Conservation (phyloP, 805 yeast species). For the Hemisphaericaspora nanyangensis region DNA sequence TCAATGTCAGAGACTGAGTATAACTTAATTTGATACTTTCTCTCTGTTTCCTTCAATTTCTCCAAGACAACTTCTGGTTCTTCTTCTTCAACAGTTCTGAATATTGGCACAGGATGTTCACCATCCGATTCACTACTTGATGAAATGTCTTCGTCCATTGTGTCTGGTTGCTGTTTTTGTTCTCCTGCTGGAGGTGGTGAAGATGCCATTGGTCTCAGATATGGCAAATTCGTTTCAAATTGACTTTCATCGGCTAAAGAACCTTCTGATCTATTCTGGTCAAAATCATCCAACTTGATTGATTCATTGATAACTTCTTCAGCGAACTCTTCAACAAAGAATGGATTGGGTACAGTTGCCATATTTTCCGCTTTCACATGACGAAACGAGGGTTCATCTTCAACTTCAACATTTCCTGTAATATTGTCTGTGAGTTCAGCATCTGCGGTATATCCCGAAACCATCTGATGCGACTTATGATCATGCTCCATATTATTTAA, state of each 20-base stretch:
- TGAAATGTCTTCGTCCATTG: conserved; percentile 14
- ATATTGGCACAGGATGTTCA: conserved; percentile 17
- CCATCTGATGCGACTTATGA: conserved; percentile 13
- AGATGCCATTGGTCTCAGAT: background rate
- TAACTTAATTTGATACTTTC: conserved; percentile 20
- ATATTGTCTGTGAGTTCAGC: conserved; percentile 14
- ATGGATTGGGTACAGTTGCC: conserved; percentile 13
- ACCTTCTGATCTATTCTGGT: conserved; percentile 13
- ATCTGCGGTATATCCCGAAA: conserved; percentile 23
- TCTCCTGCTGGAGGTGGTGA: background rate
- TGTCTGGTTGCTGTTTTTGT: background rate
- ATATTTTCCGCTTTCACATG: conserved; percentile 18
- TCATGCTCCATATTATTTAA: conserved; percentile 5
- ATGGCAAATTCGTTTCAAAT: conserved; percentile 6
- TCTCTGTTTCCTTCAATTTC: conserved; percentile 20
- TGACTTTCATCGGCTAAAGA: conserved; percentile 15
- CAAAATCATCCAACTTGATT: conserved; percentile 5
- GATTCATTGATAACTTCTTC: conserved; percentile 1
- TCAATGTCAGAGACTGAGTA: conserved; percentile 10
- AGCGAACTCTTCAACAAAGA: conserved; percentile 8
- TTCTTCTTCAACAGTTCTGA: conserved; percentile 24
- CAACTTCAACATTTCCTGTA: conserved; percentile 8
- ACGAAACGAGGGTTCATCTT: background rate
- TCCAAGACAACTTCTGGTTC: conserved; percentile 19
- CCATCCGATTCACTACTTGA: conserved; percentile 11